A percentile compares a stretch with the other conserved stretches of the same genome.
phyloP scores from a whole-genome alignment of 495 filamentous ascomycete genomes.

The Thozetella sp. region DNA sequence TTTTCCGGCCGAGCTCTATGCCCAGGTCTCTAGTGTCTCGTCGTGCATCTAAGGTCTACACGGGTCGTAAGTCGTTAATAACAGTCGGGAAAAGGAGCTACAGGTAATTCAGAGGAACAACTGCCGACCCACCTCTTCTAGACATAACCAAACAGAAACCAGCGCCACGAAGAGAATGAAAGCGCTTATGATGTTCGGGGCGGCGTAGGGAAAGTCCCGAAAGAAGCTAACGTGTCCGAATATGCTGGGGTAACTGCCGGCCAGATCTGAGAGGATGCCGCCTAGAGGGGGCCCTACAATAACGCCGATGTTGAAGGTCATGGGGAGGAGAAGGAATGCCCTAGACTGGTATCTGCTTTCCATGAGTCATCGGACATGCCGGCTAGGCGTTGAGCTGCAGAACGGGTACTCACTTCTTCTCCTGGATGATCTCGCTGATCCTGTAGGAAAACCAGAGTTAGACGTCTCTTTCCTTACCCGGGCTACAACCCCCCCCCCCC shows the following conservation, averaged over 20 bases:
- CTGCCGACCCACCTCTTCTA: constrained; percentile 64
- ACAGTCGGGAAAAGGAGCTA: not conserved
- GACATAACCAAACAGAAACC: constrained; percentile 58
- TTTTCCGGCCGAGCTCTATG: constrained; percentile 30
- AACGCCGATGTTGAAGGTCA: constrained; percentile 78
- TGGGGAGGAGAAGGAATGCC: constrained; percentile 70
- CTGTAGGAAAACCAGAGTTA: constrained; percentile 21
- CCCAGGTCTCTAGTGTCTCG: constrained; percentile 52
- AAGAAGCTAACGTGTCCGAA: constrained; percentile 75
- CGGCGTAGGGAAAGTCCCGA: constrained; percentile 68
- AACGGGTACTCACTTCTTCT: constrained; percentile 35
- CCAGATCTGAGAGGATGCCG: constrained; percentile 74
- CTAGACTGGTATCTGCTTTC: constrained; percentile 53
- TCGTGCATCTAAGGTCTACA: constrained; percentile 52
- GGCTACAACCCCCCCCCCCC: not conserved
- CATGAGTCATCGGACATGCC: not conserved
- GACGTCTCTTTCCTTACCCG: not conserved
- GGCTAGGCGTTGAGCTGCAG: not conserved
- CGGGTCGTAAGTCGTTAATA: constrained; percentile 21
- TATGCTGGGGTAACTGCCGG: constrained; percentile 64
- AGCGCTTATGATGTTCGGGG: constrained; percentile 76
- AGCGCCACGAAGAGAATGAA: constrained; percentile 61
- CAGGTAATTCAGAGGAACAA: not conserved
- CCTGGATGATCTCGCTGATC: constrained; percentile 76
- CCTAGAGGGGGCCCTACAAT: constrained; percentile 78